A percentile compares a stretch with the other conserved stretches of the same genome.
phyloP scores from a whole-genome alignment of 768 basidiomycete species.

The Tylopilus sp. region DNA sequence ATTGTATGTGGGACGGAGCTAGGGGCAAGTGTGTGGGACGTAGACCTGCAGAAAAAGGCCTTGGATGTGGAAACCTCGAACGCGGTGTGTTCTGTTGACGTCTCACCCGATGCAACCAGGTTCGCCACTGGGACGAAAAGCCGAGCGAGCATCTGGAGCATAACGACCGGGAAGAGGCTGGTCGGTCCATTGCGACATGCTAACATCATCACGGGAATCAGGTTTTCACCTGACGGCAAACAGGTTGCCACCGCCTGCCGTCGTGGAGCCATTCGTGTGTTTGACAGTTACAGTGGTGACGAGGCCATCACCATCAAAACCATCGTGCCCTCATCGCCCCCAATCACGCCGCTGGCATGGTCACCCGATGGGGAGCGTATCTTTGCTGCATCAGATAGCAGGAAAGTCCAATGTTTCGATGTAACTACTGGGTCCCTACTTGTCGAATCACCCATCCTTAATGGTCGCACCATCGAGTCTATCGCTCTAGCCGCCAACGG shows the following conservation, averaged over 20 bases:
- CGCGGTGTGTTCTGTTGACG: not conserved
- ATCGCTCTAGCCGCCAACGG: not conserved
- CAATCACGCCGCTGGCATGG: not conserved
- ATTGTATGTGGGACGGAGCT: not conserved
- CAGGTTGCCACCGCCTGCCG: not conserved
- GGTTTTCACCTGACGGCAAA: not conserved
- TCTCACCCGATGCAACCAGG: not conserved
- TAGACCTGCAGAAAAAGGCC: not conserved
- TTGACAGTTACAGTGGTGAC: not conserved
- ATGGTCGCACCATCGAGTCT: not conserved
- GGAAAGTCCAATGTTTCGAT: not conserved
- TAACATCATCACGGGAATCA: not conserved
- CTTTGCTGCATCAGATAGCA: not conserved
- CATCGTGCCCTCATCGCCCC: not conserved
- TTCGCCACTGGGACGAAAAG: not conserved
- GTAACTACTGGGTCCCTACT: not conserved
- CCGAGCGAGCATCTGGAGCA: not conserved
- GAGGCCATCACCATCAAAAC: not conserved
- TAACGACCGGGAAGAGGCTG: not conserved
- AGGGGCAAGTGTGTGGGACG: not conserved
- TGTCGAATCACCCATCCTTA: not conserved
- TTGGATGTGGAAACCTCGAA: not conserved
- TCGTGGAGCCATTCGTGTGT: not conserved
- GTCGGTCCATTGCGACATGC: not conserved
- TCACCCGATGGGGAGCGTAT: not conserved